Percentiles rank a stretch among this genome's conserved stretches.
phyloP scores from a whole-genome alignment of 345 rosid species.

The Aquilaria yunnanensis region DNA sequence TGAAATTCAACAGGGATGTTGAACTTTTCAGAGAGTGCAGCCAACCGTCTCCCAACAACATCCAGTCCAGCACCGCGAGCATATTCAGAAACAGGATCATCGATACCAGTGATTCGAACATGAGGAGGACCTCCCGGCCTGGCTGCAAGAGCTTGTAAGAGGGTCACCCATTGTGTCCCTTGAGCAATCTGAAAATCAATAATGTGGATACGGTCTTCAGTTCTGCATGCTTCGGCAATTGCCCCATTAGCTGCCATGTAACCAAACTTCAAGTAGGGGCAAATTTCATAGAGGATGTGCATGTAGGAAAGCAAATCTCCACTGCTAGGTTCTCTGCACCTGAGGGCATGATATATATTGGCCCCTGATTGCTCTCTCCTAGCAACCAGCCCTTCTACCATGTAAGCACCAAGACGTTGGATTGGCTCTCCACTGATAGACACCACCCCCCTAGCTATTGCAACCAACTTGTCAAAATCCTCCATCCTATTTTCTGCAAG shows the following conservation, averaged over 20 bases:
- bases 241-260: conserved; percentile 83
- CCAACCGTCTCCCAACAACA: conserved; percentile 38
- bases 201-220: conserved; percentile 51
- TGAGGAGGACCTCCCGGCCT: conserved; percentile 61
- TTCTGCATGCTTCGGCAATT: conserved; percentile 70
- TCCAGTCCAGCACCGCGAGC: conserved; percentile 52
- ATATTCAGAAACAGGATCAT: conserved; percentile 42
- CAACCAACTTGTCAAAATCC: conserved; percentile 39
- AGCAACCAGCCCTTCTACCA: conserved; percentile 63
- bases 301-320: conserved; percentile 58
- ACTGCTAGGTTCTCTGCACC: conserved; percentile 55
- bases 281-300: conserved; percentile 58
- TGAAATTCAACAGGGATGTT: conserved; percentile 51
- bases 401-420: conserved; percentile 66
- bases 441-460: conserved; percentile 37
- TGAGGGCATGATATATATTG: conserved; percentile 39
- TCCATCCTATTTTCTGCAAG: conserved; percentile 35
- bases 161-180: conserved; percentile 72
- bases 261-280: conserved; percentile 73
- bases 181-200: conserved; percentile 63
- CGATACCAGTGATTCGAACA: conserved; percentile 69
- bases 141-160: conserved; percentile 65
- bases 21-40: conserved; percentile 41
- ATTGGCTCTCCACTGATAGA: conserved; percentile 52
- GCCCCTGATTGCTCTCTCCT: conserved; percentile 48